Percentiles rank a stretch among this genome's conserved stretches.
phyloP scores from a whole-genome alignment of 2,329 filamentous ascomycete species.

The Trichophyton mentagrophytes region DNA sequence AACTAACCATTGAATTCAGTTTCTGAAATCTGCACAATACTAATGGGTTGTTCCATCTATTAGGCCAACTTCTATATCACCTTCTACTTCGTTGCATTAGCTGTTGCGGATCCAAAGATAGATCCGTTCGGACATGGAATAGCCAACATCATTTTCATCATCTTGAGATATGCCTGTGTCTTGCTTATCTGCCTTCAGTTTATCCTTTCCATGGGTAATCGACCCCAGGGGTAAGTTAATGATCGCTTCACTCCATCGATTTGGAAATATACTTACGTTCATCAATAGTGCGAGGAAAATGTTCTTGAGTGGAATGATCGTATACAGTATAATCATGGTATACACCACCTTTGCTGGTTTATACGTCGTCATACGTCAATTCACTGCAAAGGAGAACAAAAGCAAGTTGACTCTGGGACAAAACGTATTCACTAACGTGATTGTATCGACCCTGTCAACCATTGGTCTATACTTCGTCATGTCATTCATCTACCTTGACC shows the following conservation, averaged over 20 bases:
- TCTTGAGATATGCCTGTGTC: slow-evolving; percentile 73
- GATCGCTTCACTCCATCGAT: not conserved
- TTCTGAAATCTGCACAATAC: not conserved
- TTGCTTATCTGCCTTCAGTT: slow-evolving; percentile 90
- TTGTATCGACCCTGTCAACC: slow-evolving; percentile 78
- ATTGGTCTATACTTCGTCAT: slow-evolving; percentile 91
- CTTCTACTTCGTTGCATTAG: slow-evolving; percentile 95
- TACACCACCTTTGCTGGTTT: slow-evolving; percentile 85
- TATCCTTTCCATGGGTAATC: slow-evolving; percentile 89
- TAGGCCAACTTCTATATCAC: slow-evolving; percentile 94
- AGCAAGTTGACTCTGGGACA: slow-evolving; percentile 52
- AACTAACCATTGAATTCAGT: not conserved
- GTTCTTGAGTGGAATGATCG: slow-evolving; percentile 74
- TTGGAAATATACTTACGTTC: not conserved
- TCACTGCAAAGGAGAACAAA: slow-evolving; percentile 39
- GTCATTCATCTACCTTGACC: slow-evolving; percentile 91
- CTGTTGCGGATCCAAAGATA: slow-evolving; percentile 60
- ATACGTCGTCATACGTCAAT: slow-evolving; percentile 77
- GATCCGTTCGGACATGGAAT: slow-evolving; percentile 89
- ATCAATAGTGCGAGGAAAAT: slow-evolving; percentile 57
- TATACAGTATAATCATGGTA: slow-evolving; percentile 88
- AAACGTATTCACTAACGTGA: slow-evolving; percentile 89
- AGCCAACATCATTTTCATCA: slow-evolving; percentile 70
- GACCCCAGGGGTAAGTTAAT: slow-evolving; percentile 60
- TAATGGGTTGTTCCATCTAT: slow-evolving; percentile 8